phyloP scores from a whole-genome alignment of 768 basidiomycete genomes.

The Punctularia strigosozonata region DNA sequence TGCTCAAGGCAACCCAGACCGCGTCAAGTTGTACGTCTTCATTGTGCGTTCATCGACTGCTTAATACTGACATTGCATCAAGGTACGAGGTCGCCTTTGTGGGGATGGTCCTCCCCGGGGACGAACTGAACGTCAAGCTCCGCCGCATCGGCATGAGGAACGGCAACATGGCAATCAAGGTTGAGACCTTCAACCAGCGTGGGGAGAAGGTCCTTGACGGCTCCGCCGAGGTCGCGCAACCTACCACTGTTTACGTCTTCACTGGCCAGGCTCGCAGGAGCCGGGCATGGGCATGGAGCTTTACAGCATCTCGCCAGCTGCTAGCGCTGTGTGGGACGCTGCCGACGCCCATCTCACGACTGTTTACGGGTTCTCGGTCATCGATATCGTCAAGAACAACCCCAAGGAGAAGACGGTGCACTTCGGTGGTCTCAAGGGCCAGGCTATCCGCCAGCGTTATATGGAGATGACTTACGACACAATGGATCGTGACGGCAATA shows the following conservation, averaged over 20 bases:
- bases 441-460: slow-evolving; percentile 96
- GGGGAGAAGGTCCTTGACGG: slow-evolving; percentile 92
- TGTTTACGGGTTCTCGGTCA: slow-evolving; percentile 96
- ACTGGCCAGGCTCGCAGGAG: slow-evolving; percentile 98
- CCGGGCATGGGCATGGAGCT: slow-evolving; percentile 99
- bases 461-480: slow-evolving; percentile 99
- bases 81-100: slow-evolving; percentile 94
- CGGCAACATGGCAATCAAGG: slow-evolving; percentile 85
- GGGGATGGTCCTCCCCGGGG: slow-evolving; percentile 91
- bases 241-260: slow-evolving; percentile 91
- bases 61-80: slow-evolving; percentile 6
- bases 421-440: slow-evolving; percentile 98
- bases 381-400: slow-evolving; percentile 98
- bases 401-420: slow-evolving; percentile 97
- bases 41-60: background rate
- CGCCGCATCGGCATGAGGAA: slow-evolving; percentile 86
- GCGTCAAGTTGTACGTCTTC: slow-evolving; percentile 77
- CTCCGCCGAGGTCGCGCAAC: slow-evolving; percentile 86
- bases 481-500: slow-evolving; percentile 89
- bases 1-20: slow-evolving; percentile 84
- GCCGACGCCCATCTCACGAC: slow-evolving; percentile 89
- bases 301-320: slow-evolving; percentile 85
- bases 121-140: slow-evolving; percentile 77
- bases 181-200: slow-evolving; percentile 73
- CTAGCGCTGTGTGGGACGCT: slow-evolving; percentile 93